A percentile compares a stretch with the other conserved stretches of the same genome.
These are phyloP conservation scores for carrot (Daucus carota) DNA, from an alignment of 129 eudicot species.

Conservation along the genomic window DH1_v3.0 NC_030385.2:3791501-3792000, in stretches of 20 bases:
- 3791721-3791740: slow-evolving; percentile 73
- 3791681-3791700: slow-evolving; percentile 79
- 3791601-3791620: slow-evolving; percentile 59
- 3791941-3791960: background rate
- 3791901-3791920: background rate
- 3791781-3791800: slow-evolving; percentile 29
- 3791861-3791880: background rate
- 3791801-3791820: background rate
- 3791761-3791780: slow-evolving; percentile 54
- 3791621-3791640: slow-evolving; percentile 54
- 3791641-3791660: slow-evolving; percentile 60
- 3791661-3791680: slow-evolving; percentile 87
- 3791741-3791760: slow-evolving; percentile 54
- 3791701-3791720: slow-evolving; percentile 61
- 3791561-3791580: slow-evolving; percentile 33
- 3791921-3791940: background rate
- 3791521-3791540: slow-evolving; percentile 20
- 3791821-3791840: background rate
- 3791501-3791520: slow-evolving; percentile 27
- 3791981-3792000: background rate
- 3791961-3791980: background rate
- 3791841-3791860: background rate
- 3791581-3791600: slow-evolving; percentile 45
- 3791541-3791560: slow-evolving; percentile 7
- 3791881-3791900: background rate